Evolutionary conservation across 768 basidiomycete species (phyloP), one percentile per base, ranked within the genome.

Genomic region (Auriscalpium orientale): DNA sequence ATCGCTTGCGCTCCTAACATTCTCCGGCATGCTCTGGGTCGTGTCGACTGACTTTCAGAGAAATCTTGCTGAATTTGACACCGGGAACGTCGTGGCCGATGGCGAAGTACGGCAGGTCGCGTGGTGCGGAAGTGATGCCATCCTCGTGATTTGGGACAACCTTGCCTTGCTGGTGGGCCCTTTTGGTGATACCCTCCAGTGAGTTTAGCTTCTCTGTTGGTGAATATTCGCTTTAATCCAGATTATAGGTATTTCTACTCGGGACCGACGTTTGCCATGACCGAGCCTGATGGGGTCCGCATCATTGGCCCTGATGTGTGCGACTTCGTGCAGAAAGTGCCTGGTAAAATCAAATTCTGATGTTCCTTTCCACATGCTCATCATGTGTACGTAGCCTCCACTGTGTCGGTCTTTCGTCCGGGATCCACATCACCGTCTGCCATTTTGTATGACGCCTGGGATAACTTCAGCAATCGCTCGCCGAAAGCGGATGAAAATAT

Each of bases 91-190:
- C 34, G 65, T 73, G 57, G 80, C 78, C 0, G 76, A 82, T 18
- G 87, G 84, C 2, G 68, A 75, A 4, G 77, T 90, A 3, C 75
- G 76, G 37, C 86, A 87, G 61, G 84, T 93, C 0, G 89, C 88
- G 65, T 99, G 97, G 97, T 98, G 94, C 68, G 95, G 95, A 1
- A 92, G 93, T 66, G 95, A 99, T 70, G 92, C 94, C 0, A 87
- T 98, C 46, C 76, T 93, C 3, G 78, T 97, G 16, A 86, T 85
- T 18, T 98, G 93, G 91, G 81, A 83, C 45, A 73, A 79, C 18
- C 71, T 86, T 34, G 88, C 84, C 0, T 73, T 93, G 3, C 75
- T 99, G 34, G 91, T 97, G n/a, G 94, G 95, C 6, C 97, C 97
- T 13, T 89, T 83, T 55, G 93, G 93, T 2, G 91, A 95, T 63